Percentiles rank a stretch among this genome's conserved stretches.
Conservation (phyloP, 2,329 filamentous ascomycete species). For the Exophiala viscosa region DNA sequence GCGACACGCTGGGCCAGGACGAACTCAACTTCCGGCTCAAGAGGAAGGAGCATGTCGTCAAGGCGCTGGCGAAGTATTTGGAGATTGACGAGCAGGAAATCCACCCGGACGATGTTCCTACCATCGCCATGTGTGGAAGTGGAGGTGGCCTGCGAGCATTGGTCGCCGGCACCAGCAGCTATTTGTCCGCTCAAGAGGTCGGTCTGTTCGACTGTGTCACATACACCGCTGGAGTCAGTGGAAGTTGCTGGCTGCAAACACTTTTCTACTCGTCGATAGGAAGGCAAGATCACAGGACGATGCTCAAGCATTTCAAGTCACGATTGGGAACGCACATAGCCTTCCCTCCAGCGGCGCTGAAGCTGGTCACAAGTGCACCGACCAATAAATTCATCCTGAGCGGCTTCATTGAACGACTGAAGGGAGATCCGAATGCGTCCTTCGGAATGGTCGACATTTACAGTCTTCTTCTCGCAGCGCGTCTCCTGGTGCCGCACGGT, state of each 20-base stretch:
- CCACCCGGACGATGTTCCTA: constrained; percentile 88
- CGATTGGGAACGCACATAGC: constrained; percentile 85
- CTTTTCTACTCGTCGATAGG: constrained; percentile 80
- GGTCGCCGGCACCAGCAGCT: constrained; percentile 84
- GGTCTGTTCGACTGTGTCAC: constrained; percentile 92
- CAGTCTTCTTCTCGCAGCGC: constrained; percentile 76
- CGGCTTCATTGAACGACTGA: constrained; percentile 86
- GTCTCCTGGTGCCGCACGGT: constrained; percentile 80
- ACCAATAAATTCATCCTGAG: constrained; percentile 89
- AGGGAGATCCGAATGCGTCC: constrained; percentile 71
- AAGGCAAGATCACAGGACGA: constrained; percentile 60
- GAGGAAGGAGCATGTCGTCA: constrained; percentile 64
- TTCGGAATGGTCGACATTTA: constrained; percentile 94
- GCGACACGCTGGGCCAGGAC: constrained; percentile 73
- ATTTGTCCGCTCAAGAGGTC: constrained; percentile 76
- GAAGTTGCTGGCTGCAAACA: constrained; percentile 90
- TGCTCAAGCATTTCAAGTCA: constrained; percentile 82
- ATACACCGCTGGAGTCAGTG: constrained; percentile 92
- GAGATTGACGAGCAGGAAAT: constrained; percentile 72
- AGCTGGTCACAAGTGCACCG: constrained; percentile 77
- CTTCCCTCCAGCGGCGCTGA: constrained; percentile 79
- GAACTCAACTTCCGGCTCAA: constrained; percentile 71
- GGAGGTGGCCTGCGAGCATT: constrained; percentile 87
- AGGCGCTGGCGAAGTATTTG: constrained; percentile 78
- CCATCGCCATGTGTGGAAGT: constrained; percentile 90